phyloP scores from a whole-genome alignment of 2,329 filamentous ascomycete genomes.

The Fusarium proliferatum region DNA sequence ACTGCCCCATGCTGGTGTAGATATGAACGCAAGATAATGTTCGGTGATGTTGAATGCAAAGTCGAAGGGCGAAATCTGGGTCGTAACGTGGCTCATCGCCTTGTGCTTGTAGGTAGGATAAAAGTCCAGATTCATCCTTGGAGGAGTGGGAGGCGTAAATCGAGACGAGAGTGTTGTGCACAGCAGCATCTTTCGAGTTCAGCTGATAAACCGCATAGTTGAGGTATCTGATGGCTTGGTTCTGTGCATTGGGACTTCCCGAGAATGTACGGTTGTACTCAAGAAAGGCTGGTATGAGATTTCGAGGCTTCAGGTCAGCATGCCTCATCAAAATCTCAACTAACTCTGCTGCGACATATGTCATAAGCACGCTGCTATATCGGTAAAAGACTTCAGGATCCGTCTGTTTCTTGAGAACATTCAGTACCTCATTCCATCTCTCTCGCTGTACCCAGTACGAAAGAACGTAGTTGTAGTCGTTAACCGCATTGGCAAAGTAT shows the following conservation, averaged over 20 bases:
- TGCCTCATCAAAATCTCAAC: constrained; percentile 98
- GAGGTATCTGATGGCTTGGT: constrained; percentile 94
- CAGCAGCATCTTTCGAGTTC: constrained; percentile 81
- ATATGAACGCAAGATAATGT: constrained; percentile 97
- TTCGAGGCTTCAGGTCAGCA: constrained; percentile 82
- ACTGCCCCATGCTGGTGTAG: constrained; percentile 96
- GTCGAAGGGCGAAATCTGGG: constrained; percentile 92
- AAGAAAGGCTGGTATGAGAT: constrained; percentile 90
- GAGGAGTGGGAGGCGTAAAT: constrained; percentile 91
- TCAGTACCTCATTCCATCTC: constrained; percentile 87
- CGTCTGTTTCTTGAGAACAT: constrained; percentile 91
- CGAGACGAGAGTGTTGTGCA: constrained; percentile 97
- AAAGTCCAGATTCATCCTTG: constrained; percentile 83
- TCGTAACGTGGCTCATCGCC: constrained; percentile 89
- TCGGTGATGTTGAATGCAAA: constrained; percentile 94
- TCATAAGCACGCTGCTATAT: constrained; percentile 97
- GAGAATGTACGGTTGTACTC: constrained; percentile 88
- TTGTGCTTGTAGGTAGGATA: constrained; percentile 91
- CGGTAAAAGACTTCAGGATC: constrained; percentile 95
- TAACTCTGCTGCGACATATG: constrained; percentile 82
- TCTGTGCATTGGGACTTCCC: constrained; percentile 73
- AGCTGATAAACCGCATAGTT: constrained; percentile 92
- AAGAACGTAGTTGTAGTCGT: constrained; percentile 94
- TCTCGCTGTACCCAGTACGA: constrained; percentile 98
- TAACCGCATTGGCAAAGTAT: constrained; percentile 87